Conservation (phyloP, 2,329 filamentous ascomycete genomes). For the Cytospora piceae region DNA sequence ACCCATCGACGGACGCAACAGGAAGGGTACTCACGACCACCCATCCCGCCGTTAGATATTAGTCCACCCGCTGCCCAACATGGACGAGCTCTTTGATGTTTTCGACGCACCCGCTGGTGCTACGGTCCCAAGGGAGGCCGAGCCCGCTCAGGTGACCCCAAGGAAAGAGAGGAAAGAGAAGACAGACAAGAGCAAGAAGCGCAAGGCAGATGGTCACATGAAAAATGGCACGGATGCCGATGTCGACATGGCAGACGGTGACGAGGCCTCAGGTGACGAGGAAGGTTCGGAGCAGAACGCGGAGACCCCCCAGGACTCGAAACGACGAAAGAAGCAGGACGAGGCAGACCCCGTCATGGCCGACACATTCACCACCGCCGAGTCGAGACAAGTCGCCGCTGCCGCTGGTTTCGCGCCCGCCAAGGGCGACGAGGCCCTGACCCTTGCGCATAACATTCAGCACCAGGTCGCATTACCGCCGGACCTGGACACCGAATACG, state of each 20-base stretch:
- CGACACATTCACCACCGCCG: conserved; percentile 92
- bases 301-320: conserved; percentile 56
- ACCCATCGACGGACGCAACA: not conserved
- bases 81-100: conserved; percentile 83
- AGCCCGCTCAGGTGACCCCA: conserved; percentile 33
- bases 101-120: conserved; percentile 65
- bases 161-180: conserved; percentile 48
- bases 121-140: conserved; percentile 28
- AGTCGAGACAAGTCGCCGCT: conserved; percentile 86
- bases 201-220: conserved; percentile 79
- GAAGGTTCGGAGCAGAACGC: conserved; percentile 37
- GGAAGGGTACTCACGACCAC: not conserved
- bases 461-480: conserved; percentile 96
- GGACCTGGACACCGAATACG: conserved; percentile 90
- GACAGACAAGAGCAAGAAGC: conserved; percentile 75
- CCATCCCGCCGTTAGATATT: not conserved
- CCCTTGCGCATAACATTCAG: conserved; percentile 95
- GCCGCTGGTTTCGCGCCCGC: conserved; percentile 68
- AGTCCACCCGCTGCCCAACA: conserved; percentile 40
- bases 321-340: conserved; percentile 65
- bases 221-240: conserved; percentile 58
- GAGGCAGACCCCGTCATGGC: conserved; percentile 82
- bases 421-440: conserved; percentile 68
- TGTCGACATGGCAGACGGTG: conserved; percentile 49
- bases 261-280: conserved; percentile 44